These are phyloP conservation scores for Carallia pectinifolia DNA, from an alignment of 345 rosid species.

Conservation along the genomic window DNA sequence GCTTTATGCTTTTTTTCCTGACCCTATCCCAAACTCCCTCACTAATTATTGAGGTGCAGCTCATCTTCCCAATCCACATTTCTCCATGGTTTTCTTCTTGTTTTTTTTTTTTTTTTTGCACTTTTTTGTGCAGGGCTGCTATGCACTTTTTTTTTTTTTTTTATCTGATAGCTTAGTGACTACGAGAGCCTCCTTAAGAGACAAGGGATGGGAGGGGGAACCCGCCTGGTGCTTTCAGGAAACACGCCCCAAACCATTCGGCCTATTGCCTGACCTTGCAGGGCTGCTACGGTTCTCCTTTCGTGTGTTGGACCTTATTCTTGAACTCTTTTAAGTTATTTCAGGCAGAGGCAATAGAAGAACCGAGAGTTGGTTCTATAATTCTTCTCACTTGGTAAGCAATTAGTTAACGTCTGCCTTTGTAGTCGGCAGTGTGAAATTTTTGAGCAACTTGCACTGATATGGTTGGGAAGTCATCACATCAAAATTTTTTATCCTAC, in stretches of 20 bases:
- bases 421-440: not conserved
- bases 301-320: slow-evolving; percentile 22
- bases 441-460: not conserved
- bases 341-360: no score
- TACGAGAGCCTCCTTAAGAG: no score
- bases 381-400: not conserved
- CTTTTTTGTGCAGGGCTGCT: slow-evolving; percentile 22
- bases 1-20: slow-evolving; percentile 34
- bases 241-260: no score
- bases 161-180: no score
- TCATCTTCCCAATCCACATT: slow-evolving; percentile 25
- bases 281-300: slow-evolving; percentile 10
- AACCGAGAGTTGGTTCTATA: no score
- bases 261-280: no score
- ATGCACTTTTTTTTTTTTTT: slow-evolving; percentile 16
- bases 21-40: slow-evolving; percentile 33
- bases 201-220: no score
- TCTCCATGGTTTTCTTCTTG: slow-evolving; percentile 2
- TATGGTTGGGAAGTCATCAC: not conserved
- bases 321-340: not conserved
- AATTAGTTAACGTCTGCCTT: not conserved
- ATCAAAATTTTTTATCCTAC: not conserved
- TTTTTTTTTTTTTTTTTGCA: not conserved
- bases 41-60: slow-evolving; percentile 48
- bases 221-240: no score